These are phyloP conservation scores for Coemansia sp. DNA, from an alignment of 192 early-diverging fungal species.

Conservation along the genomic window DNA sequence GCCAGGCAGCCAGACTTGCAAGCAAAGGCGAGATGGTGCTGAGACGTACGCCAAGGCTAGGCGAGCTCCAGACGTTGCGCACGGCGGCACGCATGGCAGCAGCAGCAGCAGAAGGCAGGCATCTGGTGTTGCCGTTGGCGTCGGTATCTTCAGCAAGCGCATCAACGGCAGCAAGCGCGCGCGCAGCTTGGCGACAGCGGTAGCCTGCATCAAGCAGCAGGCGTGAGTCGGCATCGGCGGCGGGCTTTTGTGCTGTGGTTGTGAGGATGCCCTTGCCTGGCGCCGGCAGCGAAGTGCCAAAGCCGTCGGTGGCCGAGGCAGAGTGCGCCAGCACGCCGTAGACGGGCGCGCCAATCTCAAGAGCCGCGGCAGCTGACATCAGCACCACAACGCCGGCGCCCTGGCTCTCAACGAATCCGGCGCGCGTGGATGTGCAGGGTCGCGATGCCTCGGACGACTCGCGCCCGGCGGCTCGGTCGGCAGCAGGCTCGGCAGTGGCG, in stretches of 20 bases:
- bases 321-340: conserved; percentile 86
- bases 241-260: conserved; percentile 69
- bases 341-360: conserved; percentile 91
- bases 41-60: conserved; percentile 77
- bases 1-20: conserved; percentile 84
- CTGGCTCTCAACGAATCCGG: conserved; percentile 95
- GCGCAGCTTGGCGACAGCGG: conserved; percentile 74
- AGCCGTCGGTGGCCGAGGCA: conserved; percentile 93
- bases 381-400: conserved; percentile 90
- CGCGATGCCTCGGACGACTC: conserved; percentile 88
- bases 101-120: conserved; percentile 41
- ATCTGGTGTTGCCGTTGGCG: conserved; percentile 22
- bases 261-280: conserved; percentile 94
- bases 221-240: conserved; percentile 56
- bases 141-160: conserved; percentile 1
- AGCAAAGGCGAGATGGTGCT: conserved; percentile 77
- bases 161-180: conserved; percentile 13
- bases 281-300: conserved; percentile 90
- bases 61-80: conserved; percentile 72
- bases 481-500: conserved; percentile 83
- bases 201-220: conserved; percentile 72
- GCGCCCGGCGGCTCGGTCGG: conserved; percentile 82
- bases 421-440: conserved; percentile 81
- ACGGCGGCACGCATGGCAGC: conserved; percentile 67
- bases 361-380: conserved; percentile 83